phyloP scores from a whole-genome alignment of 2,329 filamentous ascomycete genomes.

The Talaromyces atroroseus region DNA sequence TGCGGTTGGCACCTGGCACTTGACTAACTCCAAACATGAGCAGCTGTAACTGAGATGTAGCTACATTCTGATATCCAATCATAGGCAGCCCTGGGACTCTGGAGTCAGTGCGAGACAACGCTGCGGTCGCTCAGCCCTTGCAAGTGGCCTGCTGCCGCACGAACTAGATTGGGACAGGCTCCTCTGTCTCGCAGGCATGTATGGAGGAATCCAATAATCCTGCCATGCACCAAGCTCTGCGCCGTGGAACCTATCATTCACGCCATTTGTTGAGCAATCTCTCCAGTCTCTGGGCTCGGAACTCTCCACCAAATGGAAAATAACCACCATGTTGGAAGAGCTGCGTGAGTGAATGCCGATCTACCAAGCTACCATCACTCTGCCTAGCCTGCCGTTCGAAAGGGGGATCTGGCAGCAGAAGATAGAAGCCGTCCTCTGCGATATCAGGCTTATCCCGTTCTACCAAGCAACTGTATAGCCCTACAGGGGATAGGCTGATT shows the following conservation, averaged over 20 bases:
- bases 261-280: constrained; percentile 16
- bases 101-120: too few relatives aligned
- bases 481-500: not conserved
- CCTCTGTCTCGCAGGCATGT: too few relatives aligned
- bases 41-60: too few relatives aligned
- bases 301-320: constrained; percentile 14
- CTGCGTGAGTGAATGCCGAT: constrained; percentile 5
- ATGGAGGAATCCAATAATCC: constrained; percentile 16
- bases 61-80: too few relatives aligned
- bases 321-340: constrained; percentile 8
- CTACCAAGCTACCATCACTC: constrained; percentile 6
- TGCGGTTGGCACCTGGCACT: too few relatives aligned
- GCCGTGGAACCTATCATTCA: constrained; percentile 17
- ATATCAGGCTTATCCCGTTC: not conserved
- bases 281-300: constrained; percentile 16
- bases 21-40: too few relatives aligned
- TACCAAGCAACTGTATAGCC: constrained; percentile 6
- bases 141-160: too few relatives aligned
- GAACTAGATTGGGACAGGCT: too few relatives aligned
- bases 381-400: not conserved
- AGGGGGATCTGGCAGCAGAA: not conserved
- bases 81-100: too few relatives aligned
- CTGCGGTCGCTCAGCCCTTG: too few relatives aligned
- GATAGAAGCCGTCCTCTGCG: constrained; percentile 8
- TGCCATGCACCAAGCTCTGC: constrained; percentile 11